phyloP scores from a whole-genome alignment of 2,329 filamentous ascomycete species.

The Ceratocystis eucalypticola region DNA sequence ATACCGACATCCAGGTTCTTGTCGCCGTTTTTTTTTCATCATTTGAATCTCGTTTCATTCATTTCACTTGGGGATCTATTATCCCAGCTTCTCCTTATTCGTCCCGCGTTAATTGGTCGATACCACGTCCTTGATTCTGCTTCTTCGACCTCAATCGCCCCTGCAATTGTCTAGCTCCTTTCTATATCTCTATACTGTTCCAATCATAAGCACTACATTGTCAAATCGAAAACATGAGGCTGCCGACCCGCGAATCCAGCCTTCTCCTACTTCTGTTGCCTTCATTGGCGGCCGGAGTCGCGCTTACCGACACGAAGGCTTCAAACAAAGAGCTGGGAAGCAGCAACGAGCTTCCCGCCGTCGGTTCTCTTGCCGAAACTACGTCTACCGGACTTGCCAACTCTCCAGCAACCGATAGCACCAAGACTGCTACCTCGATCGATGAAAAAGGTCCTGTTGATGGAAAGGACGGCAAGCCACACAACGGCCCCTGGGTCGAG shows the following conservation, averaged over 20 bases:
- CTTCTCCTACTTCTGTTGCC: slow-evolving; percentile 17
- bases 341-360: slow-evolving; percentile 9
- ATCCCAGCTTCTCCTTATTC: not conserved
- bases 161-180: not conserved
- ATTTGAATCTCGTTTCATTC: not conserved
- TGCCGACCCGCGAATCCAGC: slow-evolving; percentile 15
- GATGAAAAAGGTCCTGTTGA: slow-evolving; percentile 78
- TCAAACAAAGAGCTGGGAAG: slow-evolving; percentile 32
- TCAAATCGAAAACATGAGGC: slow-evolving; percentile 15
- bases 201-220: slow-evolving; percentile 1
- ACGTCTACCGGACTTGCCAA: not conserved
- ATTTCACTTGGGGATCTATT: not conserved
- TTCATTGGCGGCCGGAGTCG: slow-evolving; percentile 16
- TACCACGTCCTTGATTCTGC: not conserved
- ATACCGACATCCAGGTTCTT: not conserved
- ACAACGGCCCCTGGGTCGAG: slow-evolving; percentile 68
- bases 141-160: not conserved
- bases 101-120: slow-evolving; percentile 1
- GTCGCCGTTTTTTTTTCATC: not conserved
- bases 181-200: not conserved
- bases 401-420: not conserved
- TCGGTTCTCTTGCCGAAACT: slow-evolving; percentile 2
- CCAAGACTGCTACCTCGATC: slow-evolving; percentile 13
- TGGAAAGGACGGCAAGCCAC: slow-evolving; percentile 84
- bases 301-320: slow-evolving; percentile 16